Percentiles rank a stretch among this genome's conserved stretches.
These are phyloP conservation scores for Nitzschia inconspicua DNA, from an alignment of 108 stramenopile genomes.

Conservation along the genomic window DNA sequence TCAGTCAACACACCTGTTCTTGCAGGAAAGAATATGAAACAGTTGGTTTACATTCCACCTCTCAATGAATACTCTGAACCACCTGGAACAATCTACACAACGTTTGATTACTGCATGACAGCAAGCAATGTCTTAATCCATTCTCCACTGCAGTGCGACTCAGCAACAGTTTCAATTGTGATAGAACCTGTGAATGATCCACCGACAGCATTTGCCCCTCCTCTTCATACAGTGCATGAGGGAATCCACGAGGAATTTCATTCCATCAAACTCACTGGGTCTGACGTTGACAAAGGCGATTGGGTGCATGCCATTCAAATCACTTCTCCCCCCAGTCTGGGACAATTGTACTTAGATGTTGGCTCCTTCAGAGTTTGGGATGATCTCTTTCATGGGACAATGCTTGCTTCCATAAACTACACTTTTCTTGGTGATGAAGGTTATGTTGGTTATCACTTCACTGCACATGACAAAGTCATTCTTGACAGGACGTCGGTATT, in stretches of 20 bases:
- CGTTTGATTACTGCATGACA: slow-evolving; percentile 34
- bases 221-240: slow-evolving; percentile 20
- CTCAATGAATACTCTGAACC: slow-evolving; percentile 26
- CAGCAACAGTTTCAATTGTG: slow-evolving; percentile 23
- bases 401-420: slow-evolving; percentile 17
- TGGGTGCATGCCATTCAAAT: slow-evolving; percentile 25
- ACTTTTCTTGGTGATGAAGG: slow-evolving; percentile 15
- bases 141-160: slow-evolving; percentile 13
- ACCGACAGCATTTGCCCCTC: slow-evolving; percentile 18
- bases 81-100: slow-evolving; percentile 13
- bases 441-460: slow-evolving; percentile 18
- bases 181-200: slow-evolving; percentile 42
- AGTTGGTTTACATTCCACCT: slow-evolving; percentile 16
- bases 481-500: slow-evolving; percentile 2
- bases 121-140: slow-evolving; percentile 9
- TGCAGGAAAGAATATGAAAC: not conserved
- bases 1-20: not conserved
- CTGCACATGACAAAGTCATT: slow-evolving; percentile 2
- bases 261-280: slow-evolving; percentile 26
- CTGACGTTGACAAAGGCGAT: slow-evolving; percentile 38
- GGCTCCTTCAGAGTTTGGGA: slow-evolving; percentile 23
- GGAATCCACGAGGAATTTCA: slow-evolving; percentile 3
- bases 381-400: slow-evolving; percentile 31
- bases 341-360: slow-evolving; percentile 31
- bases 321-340: slow-evolving; percentile 21